Percentiles rank a stretch among this genome's conserved stretches.
These are phyloP conservation scores for Neurospora sp. DNA, from an alignment of 2,329 filamentous ascomycete genomes.

Conservation along the genomic window DNA sequence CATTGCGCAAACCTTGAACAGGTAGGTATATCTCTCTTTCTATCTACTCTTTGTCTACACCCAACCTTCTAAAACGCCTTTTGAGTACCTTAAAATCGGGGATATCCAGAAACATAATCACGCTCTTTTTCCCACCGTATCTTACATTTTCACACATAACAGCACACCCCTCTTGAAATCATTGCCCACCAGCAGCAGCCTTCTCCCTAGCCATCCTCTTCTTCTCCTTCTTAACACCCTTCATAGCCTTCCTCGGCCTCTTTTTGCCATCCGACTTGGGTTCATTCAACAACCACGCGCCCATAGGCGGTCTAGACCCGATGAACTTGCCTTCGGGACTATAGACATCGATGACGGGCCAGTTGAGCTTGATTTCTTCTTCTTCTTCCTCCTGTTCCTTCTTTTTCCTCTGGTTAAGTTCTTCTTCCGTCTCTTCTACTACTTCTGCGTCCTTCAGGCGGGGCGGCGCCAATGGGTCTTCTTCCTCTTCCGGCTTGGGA, in stretches of 20 bases:
- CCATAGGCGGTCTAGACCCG: conserved; percentile 55
- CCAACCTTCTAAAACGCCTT: neutral
- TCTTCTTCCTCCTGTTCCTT: conserved; percentile 4
- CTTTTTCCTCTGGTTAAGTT: conserved; percentile 12
- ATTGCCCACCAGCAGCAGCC: neutral
- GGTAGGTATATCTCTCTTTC: neutral
- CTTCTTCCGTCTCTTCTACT: conserved; percentile 11
- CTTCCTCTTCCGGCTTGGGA: neutral
- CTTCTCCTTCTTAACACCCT: conserved; percentile 44
- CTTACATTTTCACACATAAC: neutral
- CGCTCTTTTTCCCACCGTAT: neutral
- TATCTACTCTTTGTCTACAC: neutral
- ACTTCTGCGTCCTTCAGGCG: conserved; percentile 1
- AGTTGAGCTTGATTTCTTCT: conserved; percentile 28
- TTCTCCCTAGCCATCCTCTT: conserved; percentile 24
- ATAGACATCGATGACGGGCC: conserved; percentile 75
- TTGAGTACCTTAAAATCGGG: neutral
- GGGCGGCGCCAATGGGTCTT: neutral
- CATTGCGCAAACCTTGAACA: neutral
- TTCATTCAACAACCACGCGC: conserved; percentile 57
- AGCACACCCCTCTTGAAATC: no score
- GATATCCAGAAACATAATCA: neutral
- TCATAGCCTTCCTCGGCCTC: conserved; percentile 63
- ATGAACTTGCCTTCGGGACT: conserved; percentile 78
- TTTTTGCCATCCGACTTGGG: conserved; percentile 40